Conservation (phyloP, 83 land plant species). For the Picea mariana region DNA sequence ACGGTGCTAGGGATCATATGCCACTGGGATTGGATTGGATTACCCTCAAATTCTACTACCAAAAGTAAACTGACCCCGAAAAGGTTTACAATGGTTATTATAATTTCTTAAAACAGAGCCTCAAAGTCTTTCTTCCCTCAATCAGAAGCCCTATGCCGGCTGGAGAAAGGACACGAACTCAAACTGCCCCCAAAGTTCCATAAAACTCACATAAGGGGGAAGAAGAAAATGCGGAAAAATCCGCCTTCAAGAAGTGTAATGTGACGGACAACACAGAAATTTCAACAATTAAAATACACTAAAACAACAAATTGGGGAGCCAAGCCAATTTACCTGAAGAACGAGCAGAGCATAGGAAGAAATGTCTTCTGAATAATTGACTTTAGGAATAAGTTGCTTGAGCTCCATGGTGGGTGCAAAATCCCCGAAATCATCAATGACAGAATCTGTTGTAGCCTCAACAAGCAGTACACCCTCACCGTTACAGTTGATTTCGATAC, state of each 20-base stretch:
- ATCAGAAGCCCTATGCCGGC: not conserved
- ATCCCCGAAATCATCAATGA: too few relatives aligned
- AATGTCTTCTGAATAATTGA: too few relatives aligned
- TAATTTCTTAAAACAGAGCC: not conserved
- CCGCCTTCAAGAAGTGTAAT: too few relatives aligned
- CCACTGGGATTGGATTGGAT: not conserved
- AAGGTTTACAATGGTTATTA: not conserved
- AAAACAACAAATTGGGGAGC: not conserved
- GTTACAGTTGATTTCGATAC: conserved; percentile 77
- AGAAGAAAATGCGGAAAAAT: not conserved
- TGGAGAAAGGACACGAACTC: not conserved
- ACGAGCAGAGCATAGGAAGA: too few relatives aligned
- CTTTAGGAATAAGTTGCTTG: too few relatives aligned
- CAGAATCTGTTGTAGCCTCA: conserved; percentile 59
- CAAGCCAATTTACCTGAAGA: conserved; percentile 53
- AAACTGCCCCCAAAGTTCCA: not conserved
- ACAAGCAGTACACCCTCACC: conserved; percentile 80
- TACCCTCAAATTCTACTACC: too few relatives aligned
- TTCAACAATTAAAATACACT: not conserved
- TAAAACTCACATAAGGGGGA: not conserved
- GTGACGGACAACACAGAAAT: not conserved
- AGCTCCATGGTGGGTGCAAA: too few relatives aligned
- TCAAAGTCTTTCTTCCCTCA: not conserved
- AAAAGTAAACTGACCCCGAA: too few relatives aligned
- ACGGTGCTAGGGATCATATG: not conserved